Base-by-base conservation (phyloP, 495 filamentous ascomycete genomes). In the Tuber calosporum region DNA sequence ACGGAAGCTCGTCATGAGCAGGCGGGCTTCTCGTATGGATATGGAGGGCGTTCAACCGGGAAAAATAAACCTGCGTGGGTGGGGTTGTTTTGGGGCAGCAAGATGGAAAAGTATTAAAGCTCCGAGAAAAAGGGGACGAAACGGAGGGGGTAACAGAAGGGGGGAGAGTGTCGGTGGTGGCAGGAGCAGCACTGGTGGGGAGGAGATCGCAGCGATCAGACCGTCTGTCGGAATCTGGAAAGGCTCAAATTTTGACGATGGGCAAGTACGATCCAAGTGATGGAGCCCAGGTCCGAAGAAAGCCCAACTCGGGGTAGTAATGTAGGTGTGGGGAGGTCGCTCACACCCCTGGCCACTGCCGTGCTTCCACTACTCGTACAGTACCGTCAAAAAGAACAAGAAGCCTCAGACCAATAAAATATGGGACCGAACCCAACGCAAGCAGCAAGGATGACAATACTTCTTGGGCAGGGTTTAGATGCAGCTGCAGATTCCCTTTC, bases 1-100 rank as follows among this genome's bases (percentile, higher is more conserved):
- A 74, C 79, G 79, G 66, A 81, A 80, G 79, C 79, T 81, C 79
- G 79, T 75, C 79, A 81, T 81, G 75, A 78, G 75, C 76, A 70
- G 75, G 75, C 70, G 68, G 76, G 76, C 53, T 30, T 62, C 53
- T 62, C 3, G 53, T 62, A 62, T 30, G 53, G 26, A 62, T 62
- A 62, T 62, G 53, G 70, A 77, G 76, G 74, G 74, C 58, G 76
- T 77, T 78, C 77, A 77, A 77, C 76, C 70, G 74, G 53, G 53
- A 30, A 62, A 58, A 62, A 62, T 62, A 62, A 62, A 62, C n/a
- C 3, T 62, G 53, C n/a, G 53, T 30, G 53, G 53, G n/a, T 15
- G 53, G n/a, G 45, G 22, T 26, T 9, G 70, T 77, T 78, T 78
- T 70, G 66, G 70, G 76, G 74, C 71, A 73, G 76, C 71, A 68